Percentiles rank a stretch among this genome's conserved stretches.
Evolutionary conservation across 2,329 filamentous ascomycete genomes (phyloP).

Genomic region (Erysiphe neolycopersici): DNA sequence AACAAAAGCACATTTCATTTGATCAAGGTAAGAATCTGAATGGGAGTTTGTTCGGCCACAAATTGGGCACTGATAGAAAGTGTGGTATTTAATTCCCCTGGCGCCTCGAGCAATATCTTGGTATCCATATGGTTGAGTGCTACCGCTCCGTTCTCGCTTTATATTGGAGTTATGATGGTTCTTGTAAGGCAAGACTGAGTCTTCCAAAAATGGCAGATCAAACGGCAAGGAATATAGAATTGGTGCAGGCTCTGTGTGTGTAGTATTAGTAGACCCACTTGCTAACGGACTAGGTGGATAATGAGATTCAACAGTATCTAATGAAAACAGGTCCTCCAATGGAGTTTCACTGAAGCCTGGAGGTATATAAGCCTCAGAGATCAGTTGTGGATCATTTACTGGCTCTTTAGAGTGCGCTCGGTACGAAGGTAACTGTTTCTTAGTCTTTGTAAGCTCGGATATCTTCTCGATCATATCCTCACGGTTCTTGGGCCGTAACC

Average conservation of each 20-base stretch:
- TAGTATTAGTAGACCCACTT: background rate
- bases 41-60: constrained; percentile 5
- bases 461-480: constrained; percentile 26
- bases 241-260: background rate
- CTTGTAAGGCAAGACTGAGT: background rate
- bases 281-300: background rate
- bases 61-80: constrained; percentile 5
- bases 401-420: background rate
- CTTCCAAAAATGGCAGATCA: constrained; percentile 1
- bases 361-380: background rate
- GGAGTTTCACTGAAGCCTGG: constrained; percentile 1
- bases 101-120: constrained; percentile 5
- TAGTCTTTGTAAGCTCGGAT: constrained; percentile 18
- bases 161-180: background rate
- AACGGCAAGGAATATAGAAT: constrained; percentile 1
- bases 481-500: constrained; percentile 24
- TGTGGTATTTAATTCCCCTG: constrained; percentile 4
- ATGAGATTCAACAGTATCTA: background rate
- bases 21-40: constrained; percentile 5
- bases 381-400: background rate
- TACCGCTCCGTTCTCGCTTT: background rate
- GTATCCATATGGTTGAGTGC: constrained; percentile 3
- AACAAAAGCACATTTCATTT: constrained; percentile 5
- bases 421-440: constrained; percentile 11
- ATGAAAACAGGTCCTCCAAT: constrained; percentile 1